phyloP scores from a whole-genome alignment of 345 rosid species.

The Populus ilicifolia region DNA sequence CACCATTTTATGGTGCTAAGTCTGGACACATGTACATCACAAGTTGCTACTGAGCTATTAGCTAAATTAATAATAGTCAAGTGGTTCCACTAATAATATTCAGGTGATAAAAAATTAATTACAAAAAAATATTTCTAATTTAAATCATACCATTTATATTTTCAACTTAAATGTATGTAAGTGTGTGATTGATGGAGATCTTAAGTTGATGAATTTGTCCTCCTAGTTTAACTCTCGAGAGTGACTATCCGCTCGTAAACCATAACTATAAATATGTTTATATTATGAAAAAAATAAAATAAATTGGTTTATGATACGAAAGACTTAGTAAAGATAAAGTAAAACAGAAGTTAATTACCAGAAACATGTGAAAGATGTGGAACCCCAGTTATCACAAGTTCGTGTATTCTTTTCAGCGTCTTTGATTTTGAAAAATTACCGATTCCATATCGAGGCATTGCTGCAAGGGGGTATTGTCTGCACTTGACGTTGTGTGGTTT shows the following conservation, averaged over 20 bases:
- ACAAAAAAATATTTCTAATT: no score
- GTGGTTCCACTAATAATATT: no score
- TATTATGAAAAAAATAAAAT: background rate
- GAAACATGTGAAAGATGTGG: background rate
- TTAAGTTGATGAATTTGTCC: no score
- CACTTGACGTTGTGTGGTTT: background rate
- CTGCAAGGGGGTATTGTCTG: background rate
- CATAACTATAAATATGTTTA: rapidly evolving
- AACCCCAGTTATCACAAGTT: background rate
- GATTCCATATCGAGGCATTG: background rate
- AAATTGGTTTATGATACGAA: background rate
- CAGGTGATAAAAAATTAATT: no score
- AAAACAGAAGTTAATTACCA: background rate
- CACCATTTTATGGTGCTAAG: background rate
- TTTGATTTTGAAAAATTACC: background rate
- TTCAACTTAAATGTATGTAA: no score
- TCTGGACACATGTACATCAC: background rate
- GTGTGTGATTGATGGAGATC: no score
- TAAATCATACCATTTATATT: no score
- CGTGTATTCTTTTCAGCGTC: background rate
- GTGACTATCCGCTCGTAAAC: no score
- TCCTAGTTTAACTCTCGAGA: no score
- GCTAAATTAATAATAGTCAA: no score
- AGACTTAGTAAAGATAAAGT: background rate
- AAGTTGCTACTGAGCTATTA: no score